Base-by-base conservation (phyloP, 495 filamentous ascomycete species). In the Daldinia vernicosa region DNA sequence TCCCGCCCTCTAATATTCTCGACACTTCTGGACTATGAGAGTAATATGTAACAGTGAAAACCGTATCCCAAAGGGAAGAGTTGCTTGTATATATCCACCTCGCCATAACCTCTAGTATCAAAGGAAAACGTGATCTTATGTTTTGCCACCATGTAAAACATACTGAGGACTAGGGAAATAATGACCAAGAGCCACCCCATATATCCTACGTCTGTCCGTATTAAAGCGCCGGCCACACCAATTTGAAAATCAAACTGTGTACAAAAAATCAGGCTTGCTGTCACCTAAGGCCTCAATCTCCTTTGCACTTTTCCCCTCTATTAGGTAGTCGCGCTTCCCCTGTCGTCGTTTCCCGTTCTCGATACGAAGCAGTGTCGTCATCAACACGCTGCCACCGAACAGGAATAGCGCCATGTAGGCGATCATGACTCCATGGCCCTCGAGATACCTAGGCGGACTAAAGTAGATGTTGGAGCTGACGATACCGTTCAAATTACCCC, bases 401-500 rank as follows among this genome's bases (percentile, higher is more conserved):
- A 86, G 63, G 58, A 80, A 86, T 1, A 85, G 32, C 12, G 81
- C 72, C 83, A 87, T 80, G 61, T 83, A 88, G 0, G 70, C 84
- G 53, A 88, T 75, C 7, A 87, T 78, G 8, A 80, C 70, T 8
- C 75, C 77, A 59, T 87, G 85, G 11, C 86, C 86, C 62, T 78
- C 75, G 17, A 75, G 66, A 72, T 80, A 87, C 33, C 79, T 80
- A 12, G 84, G 84, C 2, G 74, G n/a, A 61, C 79, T 75, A 51
- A 77, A 80, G 75, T 83, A 88, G 62, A 88, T 93, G 77, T 95
- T 95, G 64, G 86, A 91, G 68, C 86, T 89, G 54, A 97, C 90
- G 45, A 97, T 87, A 17, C 93, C 93, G 79, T 95, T 97, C 24
- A 98, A 82, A 68, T 98, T 98, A 7, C 94, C 94, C 93, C 93